Base-by-base conservation (phyloP, 2,329 filamentous ascomycete species). In the Zopfia rhizophila region DNA sequence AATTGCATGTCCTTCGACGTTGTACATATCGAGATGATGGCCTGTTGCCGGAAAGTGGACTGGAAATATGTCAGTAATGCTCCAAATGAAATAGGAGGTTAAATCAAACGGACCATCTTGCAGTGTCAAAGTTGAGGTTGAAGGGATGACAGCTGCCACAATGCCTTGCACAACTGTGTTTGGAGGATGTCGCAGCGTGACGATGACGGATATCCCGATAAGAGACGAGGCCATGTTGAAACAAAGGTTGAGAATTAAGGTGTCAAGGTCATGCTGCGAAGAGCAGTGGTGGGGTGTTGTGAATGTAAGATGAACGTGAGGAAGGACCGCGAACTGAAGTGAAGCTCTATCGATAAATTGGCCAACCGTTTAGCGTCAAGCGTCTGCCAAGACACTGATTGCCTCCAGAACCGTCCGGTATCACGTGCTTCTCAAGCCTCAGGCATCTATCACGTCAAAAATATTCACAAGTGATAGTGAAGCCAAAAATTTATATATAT, bases 191-290 rank as follows among this genome's bases (percentile, higher is more conserved):
- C 81, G 82, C 54, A 94, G 79, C 24, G 86, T 87, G 62, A 94
- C 86, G 49, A 85, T 76, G 73, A 94, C 90, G 49, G 87, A 85
- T 69, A 90, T 82, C 51, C 90, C 90, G 63, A 90, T 84, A 68
- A 93, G 91, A 64, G 85, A 79, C 48, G 80, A 78, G 36, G 86
- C 84, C 86, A 89, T 89, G 58, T 48, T 73, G 4, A 61, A 64
- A 21, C 43, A 29, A 60, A 60, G 38, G 49, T 42, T 13, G 43
- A 19, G 23, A 16, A 36, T 11, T 39, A 37, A 25, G 37, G 46
- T 33, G 19, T 22, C 21, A 5, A 18, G 24, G 37, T 41, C 43
- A 48, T 45, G 39, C n/a, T 19, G 17, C n/a, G 16, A 4, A 24
- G 19, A 13, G 8, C 10, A 27, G 24, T 27, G 24, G 8, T 27